Evolutionary conservation across 208 protist genomes (phyloP).

Genomic region (Porcisia hertigi): DNA sequence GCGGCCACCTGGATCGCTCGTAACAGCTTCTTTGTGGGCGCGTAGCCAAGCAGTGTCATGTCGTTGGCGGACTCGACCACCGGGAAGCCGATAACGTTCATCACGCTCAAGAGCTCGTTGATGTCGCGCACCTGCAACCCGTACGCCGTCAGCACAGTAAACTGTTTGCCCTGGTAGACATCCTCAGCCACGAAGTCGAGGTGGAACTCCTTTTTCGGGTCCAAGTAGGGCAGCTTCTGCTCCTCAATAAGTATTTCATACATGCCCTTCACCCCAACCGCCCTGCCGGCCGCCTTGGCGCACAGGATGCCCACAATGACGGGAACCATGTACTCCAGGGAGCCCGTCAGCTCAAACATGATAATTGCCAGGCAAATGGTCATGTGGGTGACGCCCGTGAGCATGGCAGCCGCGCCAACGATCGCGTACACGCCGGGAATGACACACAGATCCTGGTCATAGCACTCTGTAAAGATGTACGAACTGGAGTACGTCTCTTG

Average conservation of each 20-base stretch:
- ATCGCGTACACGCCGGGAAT: conserved; percentile 93
- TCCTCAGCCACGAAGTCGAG: conserved; percentile 57
- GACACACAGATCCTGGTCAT: conserved; percentile 63
- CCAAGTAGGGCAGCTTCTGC: conserved; percentile 77
- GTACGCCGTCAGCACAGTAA: conserved; percentile 67
- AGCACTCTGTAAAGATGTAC: conserved; percentile 71
- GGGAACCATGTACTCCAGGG: conserved; percentile 80
- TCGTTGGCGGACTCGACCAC: conserved; percentile 63
- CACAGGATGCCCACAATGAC: conserved; percentile 74
- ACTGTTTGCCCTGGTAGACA: conserved; percentile 51
- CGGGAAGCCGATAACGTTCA: conserved; percentile 72
- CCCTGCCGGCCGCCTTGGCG: conserved; percentile 72
- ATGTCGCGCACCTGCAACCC: conserved; percentile 65
- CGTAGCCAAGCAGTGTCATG: conserved; percentile 73
- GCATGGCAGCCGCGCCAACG: conserved; percentile 90
- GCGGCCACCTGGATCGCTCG: conserved; percentile 57
- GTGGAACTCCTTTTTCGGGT: conserved; percentile 80
- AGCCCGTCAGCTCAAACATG: conserved; percentile 93
- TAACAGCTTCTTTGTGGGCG: conserved; percentile 58
- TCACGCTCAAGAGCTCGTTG: conserved; percentile 57
- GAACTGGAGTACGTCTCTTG: conserved; percentile 57
- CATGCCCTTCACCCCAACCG: conserved; percentile 66
- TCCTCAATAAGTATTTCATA: conserved; percentile 83
- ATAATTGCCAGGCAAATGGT: conserved; percentile 95
- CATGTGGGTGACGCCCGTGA: conserved; percentile 93